These are phyloP conservation scores for Gnetum montanum DNA, from an alignment of 75 land plant genomes.

Conservation along the genomic window DNA sequence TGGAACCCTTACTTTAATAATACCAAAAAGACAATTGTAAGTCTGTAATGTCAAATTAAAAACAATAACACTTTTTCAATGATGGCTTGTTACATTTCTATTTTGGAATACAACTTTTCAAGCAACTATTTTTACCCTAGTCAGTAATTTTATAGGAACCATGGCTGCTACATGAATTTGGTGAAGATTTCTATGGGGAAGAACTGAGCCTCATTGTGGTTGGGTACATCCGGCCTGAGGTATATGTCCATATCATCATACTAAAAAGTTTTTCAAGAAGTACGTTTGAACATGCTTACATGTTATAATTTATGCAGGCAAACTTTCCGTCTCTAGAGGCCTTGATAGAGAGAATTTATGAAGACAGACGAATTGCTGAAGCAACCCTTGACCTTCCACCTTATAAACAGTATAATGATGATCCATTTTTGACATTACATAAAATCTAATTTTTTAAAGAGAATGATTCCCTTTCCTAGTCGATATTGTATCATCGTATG, in stretches of 20 bases:
- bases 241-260: conserved; percentile 13
- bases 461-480: neutral
- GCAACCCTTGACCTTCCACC: conserved; percentile 74
- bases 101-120: neutral
- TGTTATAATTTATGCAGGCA: conserved; percentile 50
- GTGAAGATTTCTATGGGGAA: conserved; percentile 93
- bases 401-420: conserved; percentile 43
- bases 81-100: too few relatives aligned
- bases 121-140: neutral
- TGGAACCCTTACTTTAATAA: conserved; percentile 97
- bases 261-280: neutral
- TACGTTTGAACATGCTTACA: neutral
- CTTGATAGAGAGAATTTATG: conserved; percentile 71
- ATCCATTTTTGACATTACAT: conserved; percentile 24
- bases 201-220: conserved; percentile 81
- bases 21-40: conserved; percentile 83
- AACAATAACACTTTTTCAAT: too few relatives aligned
- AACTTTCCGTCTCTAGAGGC: conserved; percentile 82
- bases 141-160: conserved; percentile 90
- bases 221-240: conserved; percentile 97
- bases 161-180: conserved; percentile 91
- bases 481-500: neutral
- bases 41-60: conserved; percentile 16
- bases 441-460: neutral
- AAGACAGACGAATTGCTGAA: conserved; percentile 73